phyloP scores from a whole-genome alignment of 805 yeast species.

The Wickerhamiella allomyrinae region DNA sequence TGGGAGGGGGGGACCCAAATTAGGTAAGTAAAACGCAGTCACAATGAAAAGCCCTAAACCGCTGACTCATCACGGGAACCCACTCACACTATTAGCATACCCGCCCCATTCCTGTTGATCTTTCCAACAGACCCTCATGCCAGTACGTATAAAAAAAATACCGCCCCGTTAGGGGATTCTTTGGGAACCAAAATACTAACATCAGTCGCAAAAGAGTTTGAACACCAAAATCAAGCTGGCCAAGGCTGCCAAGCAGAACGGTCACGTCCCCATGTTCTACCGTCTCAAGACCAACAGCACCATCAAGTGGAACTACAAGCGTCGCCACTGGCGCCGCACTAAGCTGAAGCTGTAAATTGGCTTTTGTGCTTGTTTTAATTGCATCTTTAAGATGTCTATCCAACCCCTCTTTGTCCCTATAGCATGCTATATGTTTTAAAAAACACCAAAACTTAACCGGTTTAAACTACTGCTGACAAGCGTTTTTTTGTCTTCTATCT shows the following conservation, averaged over 20 bases:
- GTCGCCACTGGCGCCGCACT: slow-evolving; percentile 99
- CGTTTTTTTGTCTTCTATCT: too few species aligned
- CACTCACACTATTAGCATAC: neutral
- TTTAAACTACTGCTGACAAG: too few species aligned
- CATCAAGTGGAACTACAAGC: slow-evolving; percentile 84
- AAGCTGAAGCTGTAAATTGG: slow-evolving; percentile 79
- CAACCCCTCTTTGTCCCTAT: slow-evolving; percentile 1
- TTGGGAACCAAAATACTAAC: too few species aligned
- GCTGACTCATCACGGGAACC: neutral
- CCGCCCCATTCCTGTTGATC: neutral
- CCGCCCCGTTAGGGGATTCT: too few species aligned
- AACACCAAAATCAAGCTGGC: slow-evolving; percentile 96
- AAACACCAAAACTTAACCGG: neutral
- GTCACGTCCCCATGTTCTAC: slow-evolving; percentile 99
- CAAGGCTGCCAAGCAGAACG: slow-evolving; percentile 97
- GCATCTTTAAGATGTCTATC: neutral
- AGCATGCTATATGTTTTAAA: slow-evolving; percentile 2
- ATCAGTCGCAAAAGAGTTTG: slow-evolving; percentile 66
- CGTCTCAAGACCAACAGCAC: slow-evolving; percentile 96
- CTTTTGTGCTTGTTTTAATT: slow-evolving; percentile 1
- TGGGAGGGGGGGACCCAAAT: neutral
- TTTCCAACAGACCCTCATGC: slow-evolving; percentile 1
- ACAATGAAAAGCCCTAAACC: slow-evolving; percentile 1
- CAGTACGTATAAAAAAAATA: neutral
- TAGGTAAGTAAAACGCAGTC: neutral